A percentile compares a stretch with the other conserved stretches of the same genome.
Conservation (phyloP, 768 basidiomycete genomes). For the Termitomyces bulborhizus region DNA sequence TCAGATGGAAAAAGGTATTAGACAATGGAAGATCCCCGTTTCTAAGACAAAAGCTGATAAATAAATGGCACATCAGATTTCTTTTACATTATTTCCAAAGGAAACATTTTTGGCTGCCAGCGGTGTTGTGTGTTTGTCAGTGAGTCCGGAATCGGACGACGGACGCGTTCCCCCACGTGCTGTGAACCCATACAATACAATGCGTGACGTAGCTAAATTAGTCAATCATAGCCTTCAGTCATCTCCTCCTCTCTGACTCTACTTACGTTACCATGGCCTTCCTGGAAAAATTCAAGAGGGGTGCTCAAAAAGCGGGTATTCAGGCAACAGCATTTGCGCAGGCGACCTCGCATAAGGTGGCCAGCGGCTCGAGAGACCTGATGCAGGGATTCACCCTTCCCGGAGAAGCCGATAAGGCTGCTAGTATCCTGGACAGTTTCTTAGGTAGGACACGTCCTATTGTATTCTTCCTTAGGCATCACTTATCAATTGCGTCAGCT, state of each 20-base stretch:
- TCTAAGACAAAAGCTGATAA: no score
- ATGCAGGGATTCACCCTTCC: slow-evolving; percentile 85
- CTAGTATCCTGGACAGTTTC: slow-evolving; percentile 86
- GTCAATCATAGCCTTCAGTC: not conserved
- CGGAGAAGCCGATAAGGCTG: slow-evolving; percentile 91
- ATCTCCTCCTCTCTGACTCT: not conserved
- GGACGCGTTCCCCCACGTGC: not conserved
- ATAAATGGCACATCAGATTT: no score
- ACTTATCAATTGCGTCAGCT: slow-evolving; percentile 38
- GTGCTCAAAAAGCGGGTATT: slow-evolving; percentile 75
- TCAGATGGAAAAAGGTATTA: no score
- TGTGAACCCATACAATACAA: not conserved
- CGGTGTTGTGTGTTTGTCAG: no score
- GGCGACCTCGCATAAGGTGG: slow-evolving; percentile 60
- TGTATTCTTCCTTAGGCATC: not conserved
- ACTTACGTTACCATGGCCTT: slow-evolving; percentile 32
- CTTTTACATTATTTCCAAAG: no score
- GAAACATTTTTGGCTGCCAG: no score
- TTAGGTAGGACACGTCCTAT: slow-evolving; percentile 48
- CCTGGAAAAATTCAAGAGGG: slow-evolving; percentile 74
- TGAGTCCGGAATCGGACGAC: no score
- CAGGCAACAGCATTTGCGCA: slow-evolving; percentile 76
- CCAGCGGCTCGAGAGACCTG: slow-evolving; percentile 70
- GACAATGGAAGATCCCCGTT: no score
- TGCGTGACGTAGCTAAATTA: not conserved